A percentile compares a stretch with the other conserved stretches of the same genome.
Evolutionary conservation across 108 stramenopile species (phyloP).

Genomic region (Thalassiosira profunda): DNA sequence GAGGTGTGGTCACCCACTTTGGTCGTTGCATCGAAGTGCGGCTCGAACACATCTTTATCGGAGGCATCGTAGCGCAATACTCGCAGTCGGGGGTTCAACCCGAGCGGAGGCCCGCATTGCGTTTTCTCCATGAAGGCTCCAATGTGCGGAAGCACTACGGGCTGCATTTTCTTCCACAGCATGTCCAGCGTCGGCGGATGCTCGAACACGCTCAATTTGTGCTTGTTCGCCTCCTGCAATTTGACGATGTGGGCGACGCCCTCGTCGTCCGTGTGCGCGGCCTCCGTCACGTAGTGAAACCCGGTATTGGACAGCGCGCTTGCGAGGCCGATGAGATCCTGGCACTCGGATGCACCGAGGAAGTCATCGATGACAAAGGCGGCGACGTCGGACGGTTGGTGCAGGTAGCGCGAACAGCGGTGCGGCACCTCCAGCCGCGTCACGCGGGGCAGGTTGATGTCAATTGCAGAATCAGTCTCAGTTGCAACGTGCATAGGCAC

Average conservation of each 20-base stretch:
- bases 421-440: conserved; percentile 25
- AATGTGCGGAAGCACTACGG: conserved; percentile 19
- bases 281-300: conserved; percentile 68
- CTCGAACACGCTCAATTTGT: conserved; percentile 76
- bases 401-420: conserved; percentile 55
- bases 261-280: conserved; percentile 56
- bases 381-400: conserved; percentile 51
- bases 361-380: conserved; percentile 53
- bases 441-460: conserved; percentile 6
- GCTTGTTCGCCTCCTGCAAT: conserved; percentile 64
- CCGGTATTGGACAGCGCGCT: conserved; percentile 17
- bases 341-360: conserved; percentile 43
- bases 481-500: not conserved
- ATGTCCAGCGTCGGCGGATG: conserved; percentile 33
- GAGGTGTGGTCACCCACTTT: conserved; percentile 36
- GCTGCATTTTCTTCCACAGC: conserved; percentile 47
- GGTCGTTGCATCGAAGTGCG: conserved; percentile 86
- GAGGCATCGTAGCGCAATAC: conserved; percentile 71
- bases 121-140: conserved; percentile 26
- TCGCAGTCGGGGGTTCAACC: conserved; percentile 77
- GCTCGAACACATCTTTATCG: conserved; percentile 68
- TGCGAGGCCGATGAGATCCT: conserved; percentile 47
- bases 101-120: conserved; percentile 38
- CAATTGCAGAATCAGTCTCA: not conserved
- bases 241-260: conserved; percentile 52